Evolutionary conservation across 805 yeast species (phyloP).

Genomic region (Tetrapisispora namnaoensis): DNA sequence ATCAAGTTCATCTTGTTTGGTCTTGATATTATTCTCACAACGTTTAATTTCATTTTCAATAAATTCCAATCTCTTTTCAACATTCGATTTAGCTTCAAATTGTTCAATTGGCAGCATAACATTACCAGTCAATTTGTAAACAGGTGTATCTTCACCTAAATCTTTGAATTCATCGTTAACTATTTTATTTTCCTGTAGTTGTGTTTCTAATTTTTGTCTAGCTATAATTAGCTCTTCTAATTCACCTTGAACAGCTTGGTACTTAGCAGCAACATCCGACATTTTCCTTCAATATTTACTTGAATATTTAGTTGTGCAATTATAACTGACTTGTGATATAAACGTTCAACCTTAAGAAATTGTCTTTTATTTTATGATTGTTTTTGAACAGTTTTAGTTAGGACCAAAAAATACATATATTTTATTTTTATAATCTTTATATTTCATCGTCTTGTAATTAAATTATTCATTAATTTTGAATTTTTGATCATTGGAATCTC

Average conservation of each 20-base stretch:
- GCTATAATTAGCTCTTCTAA: slow-evolving; percentile 50
- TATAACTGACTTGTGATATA: too few relatives aligned
- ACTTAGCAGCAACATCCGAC: slow-evolving; percentile 16
- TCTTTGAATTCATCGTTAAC: slow-evolving; percentile 71
- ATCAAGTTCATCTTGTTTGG: slow-evolving; percentile 47
- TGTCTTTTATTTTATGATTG: too few relatives aligned
- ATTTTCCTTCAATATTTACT: background rate
- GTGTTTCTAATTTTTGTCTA: slow-evolving; percentile 86
- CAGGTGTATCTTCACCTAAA: slow-evolving; percentile 58
- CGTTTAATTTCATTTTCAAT: slow-evolving; percentile 68
- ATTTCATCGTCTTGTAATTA: too few relatives aligned
- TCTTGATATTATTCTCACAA: slow-evolving; percentile 61
- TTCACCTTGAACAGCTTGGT: slow-evolving; percentile 37
- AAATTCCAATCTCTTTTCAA: slow-evolving; percentile 81
- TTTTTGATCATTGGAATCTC: background rate
- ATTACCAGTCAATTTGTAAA: slow-evolving; percentile 87
- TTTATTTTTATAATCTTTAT: too few relatives aligned
- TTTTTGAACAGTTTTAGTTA: too few relatives aligned
- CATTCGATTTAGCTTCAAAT: slow-evolving; percentile 73
- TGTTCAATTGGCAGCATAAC: slow-evolving; percentile 84
- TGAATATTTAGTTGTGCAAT: background rate
- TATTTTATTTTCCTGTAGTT: slow-evolving; percentile 84
- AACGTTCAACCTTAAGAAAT: too few relatives aligned
- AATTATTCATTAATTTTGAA: too few relatives aligned
- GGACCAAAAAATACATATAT: too few relatives aligned